phyloP scores from a whole-genome alignment of 495 filamentous ascomycete genomes.

The Aspergillus nidulans region DNA sequence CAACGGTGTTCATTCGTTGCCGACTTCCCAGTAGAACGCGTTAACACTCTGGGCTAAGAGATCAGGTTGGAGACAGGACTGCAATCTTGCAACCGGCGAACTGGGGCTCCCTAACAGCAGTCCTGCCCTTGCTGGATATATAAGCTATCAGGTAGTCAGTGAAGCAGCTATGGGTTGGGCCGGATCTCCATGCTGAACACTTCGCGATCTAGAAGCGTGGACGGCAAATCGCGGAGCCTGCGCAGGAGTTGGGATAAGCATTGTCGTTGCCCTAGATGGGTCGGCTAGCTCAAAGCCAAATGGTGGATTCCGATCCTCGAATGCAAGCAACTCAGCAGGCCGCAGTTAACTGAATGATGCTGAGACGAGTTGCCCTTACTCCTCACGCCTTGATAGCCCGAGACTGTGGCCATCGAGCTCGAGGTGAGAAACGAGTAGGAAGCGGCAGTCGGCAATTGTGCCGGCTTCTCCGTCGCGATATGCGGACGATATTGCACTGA shows the following conservation, averaged over 20 bases:
- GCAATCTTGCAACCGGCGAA: conserved; percentile 4
- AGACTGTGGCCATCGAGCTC: conserved; percentile 4
- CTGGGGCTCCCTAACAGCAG: neutral
- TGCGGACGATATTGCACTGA: conserved; percentile 2
- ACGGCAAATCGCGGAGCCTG: neutral
- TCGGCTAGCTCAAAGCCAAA: neutral
- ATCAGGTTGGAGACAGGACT: conserved; percentile 11
- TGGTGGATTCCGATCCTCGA: neutral
- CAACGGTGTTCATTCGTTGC: neutral
- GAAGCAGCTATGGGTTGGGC: neutral
- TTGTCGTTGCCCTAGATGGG: conserved; percentile 3
- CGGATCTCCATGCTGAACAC: conserved; percentile 3
- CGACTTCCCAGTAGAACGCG: conserved; percentile 4
- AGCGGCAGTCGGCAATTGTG: conserved; percentile 1
- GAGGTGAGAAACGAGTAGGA: neutral
- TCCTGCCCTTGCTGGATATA: neutral
- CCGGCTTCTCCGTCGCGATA: neutral
- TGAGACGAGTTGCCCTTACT: neutral
- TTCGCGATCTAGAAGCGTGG: conserved; percentile 4
- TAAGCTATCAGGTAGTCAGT: neutral
- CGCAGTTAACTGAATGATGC: neutral
- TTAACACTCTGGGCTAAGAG: conserved; percentile 18
- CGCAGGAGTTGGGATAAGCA: neutral
- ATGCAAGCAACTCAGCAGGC: conserved; percentile 9
- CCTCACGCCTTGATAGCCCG: neutral